These are phyloP conservation scores for Leucoagaricus sp. DNA, from an alignment of 1,284 basidiomycete species.

Conservation along the genomic window DNA sequence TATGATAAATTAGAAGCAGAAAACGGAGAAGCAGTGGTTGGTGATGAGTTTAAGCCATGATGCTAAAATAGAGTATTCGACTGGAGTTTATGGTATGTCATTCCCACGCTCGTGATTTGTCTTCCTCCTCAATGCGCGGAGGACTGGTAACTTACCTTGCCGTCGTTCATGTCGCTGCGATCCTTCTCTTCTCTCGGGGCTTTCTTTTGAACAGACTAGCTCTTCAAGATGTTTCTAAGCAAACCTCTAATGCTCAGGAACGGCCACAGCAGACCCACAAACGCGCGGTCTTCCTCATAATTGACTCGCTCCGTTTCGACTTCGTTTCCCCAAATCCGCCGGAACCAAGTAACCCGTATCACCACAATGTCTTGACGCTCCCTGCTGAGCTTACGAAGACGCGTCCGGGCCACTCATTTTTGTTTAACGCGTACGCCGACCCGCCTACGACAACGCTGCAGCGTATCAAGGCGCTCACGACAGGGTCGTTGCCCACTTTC, in stretches of 20 bases:
- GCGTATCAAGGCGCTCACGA: slow-evolving; percentile 93
- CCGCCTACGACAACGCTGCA: slow-evolving; percentile 97
- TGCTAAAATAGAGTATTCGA: too few relatives aligned
- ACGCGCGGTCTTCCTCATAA: slow-evolving; percentile 83
- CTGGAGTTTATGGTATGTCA: slow-evolving; percentile 1
- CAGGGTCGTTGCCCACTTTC: slow-evolving; percentile 95
- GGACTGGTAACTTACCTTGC: slow-evolving; percentile 45
- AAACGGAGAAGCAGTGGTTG: too few relatives aligned
- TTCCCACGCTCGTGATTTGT: slow-evolving; percentile 19
- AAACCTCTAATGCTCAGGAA: slow-evolving; percentile 3
- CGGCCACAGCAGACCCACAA: slow-evolving; percentile 66
- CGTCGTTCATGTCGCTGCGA: slow-evolving; percentile 59
- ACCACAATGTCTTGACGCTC: slow-evolving; percentile 83
- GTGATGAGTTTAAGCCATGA: too few relatives aligned
- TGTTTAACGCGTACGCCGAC: slow-evolving; percentile 90
- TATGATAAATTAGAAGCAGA: too few relatives aligned
- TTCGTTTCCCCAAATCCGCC: slow-evolving; percentile 81
- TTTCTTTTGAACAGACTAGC: slow-evolving; percentile 87
- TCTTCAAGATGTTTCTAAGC: slow-evolving; percentile 56
- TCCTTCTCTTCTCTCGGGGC: slow-evolving; percentile 85
- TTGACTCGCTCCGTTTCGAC: slow-evolving; percentile 95
- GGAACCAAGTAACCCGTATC: slow-evolving; percentile 60
- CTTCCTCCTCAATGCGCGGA: slow-evolving; percentile 34
- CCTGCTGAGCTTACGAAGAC: slow-evolving; percentile 69
- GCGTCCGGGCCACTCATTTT: slow-evolving; percentile 73